A percentile compares a stretch with the other conserved stretches of the same genome.
These are phyloP conservation scores for Raddia distichophylla DNA, from an alignment of 176 grass and related monocot species.

Conservation along the genomic window DNA sequence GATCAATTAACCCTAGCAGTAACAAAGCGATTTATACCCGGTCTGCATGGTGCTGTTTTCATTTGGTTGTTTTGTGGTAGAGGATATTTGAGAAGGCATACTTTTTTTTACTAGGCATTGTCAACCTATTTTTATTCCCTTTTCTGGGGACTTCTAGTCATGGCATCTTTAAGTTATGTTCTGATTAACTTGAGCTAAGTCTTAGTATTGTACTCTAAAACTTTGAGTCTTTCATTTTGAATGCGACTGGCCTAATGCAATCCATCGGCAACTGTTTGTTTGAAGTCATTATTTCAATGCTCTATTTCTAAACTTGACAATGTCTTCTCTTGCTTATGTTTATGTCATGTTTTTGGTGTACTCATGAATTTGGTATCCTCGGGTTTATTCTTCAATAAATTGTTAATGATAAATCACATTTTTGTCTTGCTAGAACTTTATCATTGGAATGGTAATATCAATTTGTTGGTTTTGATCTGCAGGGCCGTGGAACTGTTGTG, in stretches of 20 bases:
- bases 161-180: background rate
- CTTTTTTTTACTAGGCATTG: background rate
- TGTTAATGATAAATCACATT: background rate
- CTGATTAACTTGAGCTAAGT: background rate
- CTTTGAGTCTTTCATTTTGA: background rate
- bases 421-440: background rate
- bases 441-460: background rate
- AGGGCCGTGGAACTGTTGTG: slow-evolving; percentile 98
- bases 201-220: background rate
- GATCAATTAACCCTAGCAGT: background rate
- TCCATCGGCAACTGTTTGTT: background rate
- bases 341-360: background rate
- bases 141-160: background rate
- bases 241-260: background rate
- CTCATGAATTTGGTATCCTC: background rate
- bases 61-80: background rate
- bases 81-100: background rate
- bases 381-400: background rate
- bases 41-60: background rate
- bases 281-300: background rate
- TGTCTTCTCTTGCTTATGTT: background rate
- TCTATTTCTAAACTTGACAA: background rate
- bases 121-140: background rate
- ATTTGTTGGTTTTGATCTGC: slow-evolving; percentile 25
- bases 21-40: background rate